Base-by-base conservation (phyloP, 345 rosid species). In the Capsella bursapastoris region DNA sequence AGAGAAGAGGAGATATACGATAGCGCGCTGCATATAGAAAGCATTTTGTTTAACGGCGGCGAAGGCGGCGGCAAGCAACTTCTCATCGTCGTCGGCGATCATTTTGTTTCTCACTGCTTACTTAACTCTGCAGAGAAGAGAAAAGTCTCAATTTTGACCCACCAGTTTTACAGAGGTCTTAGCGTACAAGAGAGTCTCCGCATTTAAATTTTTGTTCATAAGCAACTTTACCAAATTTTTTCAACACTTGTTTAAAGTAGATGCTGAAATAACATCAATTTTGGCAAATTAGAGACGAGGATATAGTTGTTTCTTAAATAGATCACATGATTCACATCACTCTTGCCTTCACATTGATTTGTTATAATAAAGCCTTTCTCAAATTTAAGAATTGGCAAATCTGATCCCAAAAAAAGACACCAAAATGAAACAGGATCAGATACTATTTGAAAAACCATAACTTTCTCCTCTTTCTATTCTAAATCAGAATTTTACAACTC, bases 1-100 rank as follows among this genome's bases (percentile, higher is more conserved):
- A n/a, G 1, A 18, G 8, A 65, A 58, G 29, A 50, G 35, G 47
- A 45, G 75, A 49, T n/a, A 76, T 86, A 95, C 99, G 85, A 92
- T 74, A 58, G 99, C 98, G 66, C 99, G 99, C 72, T 95, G 98
- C 98, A 90, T 95, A 80, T 82, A 85, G 83, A 92, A 95, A 60
- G 97, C 93, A 79, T 95, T 95, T 77, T 94, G 98, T 67, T 95
- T 97, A 59, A 95, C 94, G 82, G 90, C 96, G 70, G 98, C 83
- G 66, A 81, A 84, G 57, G 88, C 98, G 15, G 97, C 92, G 32
- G 97, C 84, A 63, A 95, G 94, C 99, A 96, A 95, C 72, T 92
- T 92, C 77, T 95, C 99, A 76, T 92, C 98, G 76, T 90, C 98
- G 76, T 87, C 91, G 16, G 89, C 81, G 83, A 95, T 87, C 99